These are phyloP conservation scores for Bathelium albidoporum DNA, from an alignment of 495 filamentous ascomycete genomes.

Conservation along the genomic window DNA sequence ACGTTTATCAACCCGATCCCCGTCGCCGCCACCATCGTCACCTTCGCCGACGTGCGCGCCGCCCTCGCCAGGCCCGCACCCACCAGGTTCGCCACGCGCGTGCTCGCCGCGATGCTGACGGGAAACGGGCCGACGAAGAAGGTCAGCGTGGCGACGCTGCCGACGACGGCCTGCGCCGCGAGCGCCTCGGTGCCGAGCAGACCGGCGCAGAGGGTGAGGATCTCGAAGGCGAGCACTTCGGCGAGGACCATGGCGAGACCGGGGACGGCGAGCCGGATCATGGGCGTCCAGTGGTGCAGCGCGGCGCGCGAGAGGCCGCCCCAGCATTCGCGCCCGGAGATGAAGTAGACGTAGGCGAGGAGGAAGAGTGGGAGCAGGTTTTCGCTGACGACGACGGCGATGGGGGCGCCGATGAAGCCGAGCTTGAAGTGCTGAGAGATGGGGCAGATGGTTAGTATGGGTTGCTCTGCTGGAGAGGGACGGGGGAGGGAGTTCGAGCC, in stretches of 20 bases:
- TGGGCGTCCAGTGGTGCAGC: slow-evolving; percentile 73
- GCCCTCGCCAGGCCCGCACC: slow-evolving; percentile 29
- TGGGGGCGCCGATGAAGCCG: slow-evolving; percentile 77
- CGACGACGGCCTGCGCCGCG: slow-evolving; percentile 58
- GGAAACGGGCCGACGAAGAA: slow-evolving; percentile 33
- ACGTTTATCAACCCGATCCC: slow-evolving; percentile 70
- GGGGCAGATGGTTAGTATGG: not conserved
- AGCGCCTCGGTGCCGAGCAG: slow-evolving; percentile 39
- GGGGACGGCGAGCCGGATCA: slow-evolving; percentile 74
- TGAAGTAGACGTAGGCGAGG: slow-evolving; percentile 56
- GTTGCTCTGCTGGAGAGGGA: too few species aligned
- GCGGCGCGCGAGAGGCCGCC: slow-evolving; percentile 62
- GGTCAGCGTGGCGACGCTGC: slow-evolving; percentile 33
- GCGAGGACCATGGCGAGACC: slow-evolving; percentile 89
- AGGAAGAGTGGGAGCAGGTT: slow-evolving; percentile 68
- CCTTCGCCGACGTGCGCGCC: slow-evolving; percentile 29
- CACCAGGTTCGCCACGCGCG: slow-evolving; percentile 35
- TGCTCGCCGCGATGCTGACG: slow-evolving; percentile 29
- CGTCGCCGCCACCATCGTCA: slow-evolving; percentile 48
- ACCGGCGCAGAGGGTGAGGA: slow-evolving; percentile 43
- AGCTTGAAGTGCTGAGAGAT: slow-evolving; percentile 47
- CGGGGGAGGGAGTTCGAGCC: not conserved
- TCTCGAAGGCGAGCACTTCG: slow-evolving; percentile 62
- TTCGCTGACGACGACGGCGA: slow-evolving; percentile 73
- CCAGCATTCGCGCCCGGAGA: slow-evolving; percentile 59